These are phyloP conservation scores for Teratosphaeria gauchensis DNA, from an alignment of 2,329 filamentous ascomycete species.

Conservation along the genomic window DNA sequence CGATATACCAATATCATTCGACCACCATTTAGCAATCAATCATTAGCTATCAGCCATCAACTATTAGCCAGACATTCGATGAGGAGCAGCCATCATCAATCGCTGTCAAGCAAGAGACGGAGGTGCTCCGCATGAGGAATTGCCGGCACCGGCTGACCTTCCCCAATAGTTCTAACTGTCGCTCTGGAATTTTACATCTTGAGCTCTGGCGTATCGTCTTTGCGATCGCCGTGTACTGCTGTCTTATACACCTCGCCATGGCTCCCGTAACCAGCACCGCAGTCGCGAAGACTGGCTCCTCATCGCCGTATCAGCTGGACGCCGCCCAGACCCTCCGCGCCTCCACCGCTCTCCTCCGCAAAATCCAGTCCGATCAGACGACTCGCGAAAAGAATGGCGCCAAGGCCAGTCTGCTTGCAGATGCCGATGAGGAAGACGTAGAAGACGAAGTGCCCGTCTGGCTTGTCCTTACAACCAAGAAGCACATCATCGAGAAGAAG, in stretches of 20 bases:
- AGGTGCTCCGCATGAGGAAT: no score
- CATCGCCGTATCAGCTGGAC: constrained; percentile 28
- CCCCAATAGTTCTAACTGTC: no score
- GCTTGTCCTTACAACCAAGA: constrained; percentile 55
- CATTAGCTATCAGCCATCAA: no score
- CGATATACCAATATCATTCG: no score
- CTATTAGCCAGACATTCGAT: no score
- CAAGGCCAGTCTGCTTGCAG: constrained; percentile 35
- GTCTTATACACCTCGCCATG: neutral
- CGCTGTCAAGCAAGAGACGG: no score
- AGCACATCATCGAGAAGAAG: constrained; percentile 61
- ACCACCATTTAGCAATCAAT: no score
- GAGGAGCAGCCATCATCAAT: no score
- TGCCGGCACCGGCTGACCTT: no score
- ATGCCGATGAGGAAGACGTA: constrained; percentile 35
- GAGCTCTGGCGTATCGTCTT: neutral
- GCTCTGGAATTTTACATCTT: neutral
- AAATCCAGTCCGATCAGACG: constrained; percentile 33
- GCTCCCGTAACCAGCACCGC: neutral
- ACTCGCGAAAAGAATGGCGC: constrained; percentile 37
- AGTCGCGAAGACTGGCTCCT: neutral
- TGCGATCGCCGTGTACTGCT: neutral
- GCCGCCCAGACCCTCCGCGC: constrained; percentile 46
- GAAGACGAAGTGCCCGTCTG: constrained; percentile 48
- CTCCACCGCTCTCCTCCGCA: constrained; percentile 49